A percentile compares a stretch with the other conserved stretches of the same genome.
Evolutionary conservation across 371 early-diverging fungal genomes (phyloP).

Genomic region (Mortierella sp.): DNA sequence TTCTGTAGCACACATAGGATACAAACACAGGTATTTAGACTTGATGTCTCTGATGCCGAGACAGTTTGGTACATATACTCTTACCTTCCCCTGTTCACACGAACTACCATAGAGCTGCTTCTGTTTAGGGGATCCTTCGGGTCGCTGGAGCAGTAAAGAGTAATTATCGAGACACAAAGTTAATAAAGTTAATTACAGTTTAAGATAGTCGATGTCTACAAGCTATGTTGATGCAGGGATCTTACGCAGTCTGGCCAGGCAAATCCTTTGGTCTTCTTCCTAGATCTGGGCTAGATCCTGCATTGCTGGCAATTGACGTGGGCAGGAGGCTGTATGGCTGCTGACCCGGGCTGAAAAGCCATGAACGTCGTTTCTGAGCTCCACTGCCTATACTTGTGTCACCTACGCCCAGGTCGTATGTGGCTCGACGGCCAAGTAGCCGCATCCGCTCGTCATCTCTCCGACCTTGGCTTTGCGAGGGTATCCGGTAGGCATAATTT

Average conservation of each 20-base stretch:
- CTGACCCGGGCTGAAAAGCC: slow-evolving; percentile 14
- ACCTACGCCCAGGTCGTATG: not conserved
- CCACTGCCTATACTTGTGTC: not conserved
- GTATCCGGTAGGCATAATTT: not conserved
- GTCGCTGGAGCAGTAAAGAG: slow-evolving; percentile 13
- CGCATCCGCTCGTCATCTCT: slow-evolving; percentile 15
- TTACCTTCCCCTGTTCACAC: slow-evolving; percentile 19
- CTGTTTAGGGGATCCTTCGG: slow-evolving; percentile 45
- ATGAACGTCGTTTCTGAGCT: slow-evolving; percentile 12
- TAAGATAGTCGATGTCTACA: not conserved
- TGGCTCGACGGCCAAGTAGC: slow-evolving; percentile 15
- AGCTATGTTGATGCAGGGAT: not conserved
- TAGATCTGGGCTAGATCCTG: slow-evolving; percentile 12
- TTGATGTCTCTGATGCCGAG: too few species aligned
- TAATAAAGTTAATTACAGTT: not conserved
- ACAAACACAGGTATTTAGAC: too few species aligned
- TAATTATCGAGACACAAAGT: not conserved
- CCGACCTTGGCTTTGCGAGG: not conserved
- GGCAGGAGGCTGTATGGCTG: slow-evolving; percentile 15
- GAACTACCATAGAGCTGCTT: not conserved
- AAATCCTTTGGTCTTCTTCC: slow-evolving; percentile 23
- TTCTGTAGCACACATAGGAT: too few species aligned
- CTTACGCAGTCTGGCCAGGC: slow-evolving; percentile 44
- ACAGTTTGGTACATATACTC: not conserved
- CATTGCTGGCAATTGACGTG: slow-evolving; percentile 2